Percentiles rank a stretch among this genome's conserved stretches.
Conservation (phyloP, 2,329 filamentous ascomycete genomes). For the Trichoderma asperellum region DNA sequence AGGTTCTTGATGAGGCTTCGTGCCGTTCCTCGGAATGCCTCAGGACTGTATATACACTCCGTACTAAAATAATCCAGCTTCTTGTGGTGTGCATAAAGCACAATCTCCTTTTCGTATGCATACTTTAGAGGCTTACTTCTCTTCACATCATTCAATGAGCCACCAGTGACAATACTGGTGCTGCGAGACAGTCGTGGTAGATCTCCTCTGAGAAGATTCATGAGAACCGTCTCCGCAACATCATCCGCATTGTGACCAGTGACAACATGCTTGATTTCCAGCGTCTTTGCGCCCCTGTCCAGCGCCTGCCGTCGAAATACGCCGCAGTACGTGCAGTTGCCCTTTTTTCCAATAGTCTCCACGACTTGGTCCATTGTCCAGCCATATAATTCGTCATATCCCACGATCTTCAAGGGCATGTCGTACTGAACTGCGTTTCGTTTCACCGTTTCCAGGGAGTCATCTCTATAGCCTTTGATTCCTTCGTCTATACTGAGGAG, state of each 20-base stretch:
- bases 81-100: constrained; percentile 95
- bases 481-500: constrained; percentile 95
- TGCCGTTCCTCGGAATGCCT: constrained; percentile 92
- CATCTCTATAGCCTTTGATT: constrained; percentile 95
- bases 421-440: constrained; percentile 88
- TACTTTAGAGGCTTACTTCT: constrained; percentile 97
- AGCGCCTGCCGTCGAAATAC: constrained; percentile 94
- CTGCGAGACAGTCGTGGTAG: constrained; percentile 83
- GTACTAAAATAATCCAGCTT: constrained; percentile 98
- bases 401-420: constrained; percentile 89
- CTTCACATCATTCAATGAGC: constrained; percentile 82
- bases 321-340: constrained; percentile 98
- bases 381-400: constrained; percentile 91
- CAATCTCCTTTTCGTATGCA: constrained; percentile 98
- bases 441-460: constrained; percentile 95
- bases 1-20: constrained; percentile 92
- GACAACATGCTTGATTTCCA: constrained; percentile 90
- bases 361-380: constrained; percentile 99
- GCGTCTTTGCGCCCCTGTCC: constrained; percentile 84
- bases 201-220: constrained; percentile 94
- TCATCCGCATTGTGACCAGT: constrained; percentile 98
- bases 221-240: constrained; percentile 93
- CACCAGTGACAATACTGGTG: constrained; percentile 85
- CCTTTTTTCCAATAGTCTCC: constrained; percentile 93
- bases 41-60: constrained; percentile 97